A percentile compares a stretch with the other conserved stretches of the same genome.
These are phyloP conservation scores for Cubamyces sp. DNA, from an alignment of 768 basidiomycete species.

Conservation along the genomic window DNA sequence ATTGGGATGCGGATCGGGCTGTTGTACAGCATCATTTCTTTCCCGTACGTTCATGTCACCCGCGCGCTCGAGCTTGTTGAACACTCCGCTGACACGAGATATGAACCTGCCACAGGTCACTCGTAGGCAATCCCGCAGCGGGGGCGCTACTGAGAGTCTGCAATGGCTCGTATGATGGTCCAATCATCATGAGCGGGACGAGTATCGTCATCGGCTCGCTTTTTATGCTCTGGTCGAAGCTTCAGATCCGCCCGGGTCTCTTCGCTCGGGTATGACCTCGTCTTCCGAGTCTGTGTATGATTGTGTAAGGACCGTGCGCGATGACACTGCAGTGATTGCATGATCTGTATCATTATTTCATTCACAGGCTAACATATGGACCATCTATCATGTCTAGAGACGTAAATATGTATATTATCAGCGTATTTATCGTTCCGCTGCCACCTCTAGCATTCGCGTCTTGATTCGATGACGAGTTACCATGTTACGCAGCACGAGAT, in stretches of 20 bases:
- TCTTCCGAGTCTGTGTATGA: no score
- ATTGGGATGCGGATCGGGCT: constrained; percentile 68
- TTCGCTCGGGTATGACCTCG: constrained; percentile 19
- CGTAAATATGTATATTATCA: background rate
- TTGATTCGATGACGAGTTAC: no score
- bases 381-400: background rate
- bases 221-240: constrained; percentile 50
- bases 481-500: no score
- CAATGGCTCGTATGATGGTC: constrained; percentile 50
- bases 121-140: constrained; percentile 66
- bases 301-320: no score
- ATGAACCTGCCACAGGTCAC: constrained; percentile 45
- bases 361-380: background rate
- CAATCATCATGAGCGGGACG: constrained; percentile 64
- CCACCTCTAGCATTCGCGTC: no score
- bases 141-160: constrained; percentile 54
- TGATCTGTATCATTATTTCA: background rate
- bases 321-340: background rate
- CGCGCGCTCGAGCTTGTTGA: background rate
- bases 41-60: constrained; percentile 57
- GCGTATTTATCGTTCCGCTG: no score
- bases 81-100: background rate
- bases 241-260: constrained; percentile 19
- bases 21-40: constrained; percentile 64
- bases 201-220: constrained; percentile 62